Base-by-base conservation (phyloP, 495 filamentous ascomycete species). In the Parathielavia appendiculata region DNA sequence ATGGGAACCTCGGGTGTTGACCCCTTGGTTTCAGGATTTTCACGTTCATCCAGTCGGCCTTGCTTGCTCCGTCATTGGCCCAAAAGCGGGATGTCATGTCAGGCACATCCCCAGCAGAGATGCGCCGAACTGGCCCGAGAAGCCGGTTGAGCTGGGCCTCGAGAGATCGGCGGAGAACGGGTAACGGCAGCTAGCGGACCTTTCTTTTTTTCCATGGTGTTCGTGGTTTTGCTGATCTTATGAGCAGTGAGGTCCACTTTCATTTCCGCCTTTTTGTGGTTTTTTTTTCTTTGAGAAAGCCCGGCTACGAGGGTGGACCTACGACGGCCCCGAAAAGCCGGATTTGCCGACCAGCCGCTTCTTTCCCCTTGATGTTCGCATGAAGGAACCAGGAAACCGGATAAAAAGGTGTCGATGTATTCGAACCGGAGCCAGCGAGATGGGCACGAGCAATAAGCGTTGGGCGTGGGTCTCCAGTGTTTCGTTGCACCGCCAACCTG, bases 11-110 rank as follows among this genome's bases (percentile, higher is more conserved):
- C 45, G 51, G 43, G 45, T 60, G 13, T 56, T 44, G 11, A 4
- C 32, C 45, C 45, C 52, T 30, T 51, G 43, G 52, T 60, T 55
- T 60, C 58, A 60, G 36, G 36, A 40, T 40, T 48, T 60, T 26
- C 26, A 30, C 26, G 3, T 30, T 6, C 26, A 30, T 2, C n/a
- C 13, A 35, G 43, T 50, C 45, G 26, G 11, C 10, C 1, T 11
- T 41, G 26, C 22, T 13, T 0, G 14, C 10, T 14, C 17, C 0
- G 6, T 35, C 35, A 60, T 60, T 60, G 58, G 53, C 9, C 7
- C 5, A 38, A 10, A 39, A 30, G 52, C 58, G 58, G 58, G 46
- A 51, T 22, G 23, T 38, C 26, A 16, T 39, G 44, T 47, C 44
- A 51, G 22, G 30, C 50, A 35, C 11, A n/a, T 8, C 32, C 48